Evolutionary conservation across 179 eudicot species (phyloP).

Genomic region (Vitellaria paradoxa): DNA sequence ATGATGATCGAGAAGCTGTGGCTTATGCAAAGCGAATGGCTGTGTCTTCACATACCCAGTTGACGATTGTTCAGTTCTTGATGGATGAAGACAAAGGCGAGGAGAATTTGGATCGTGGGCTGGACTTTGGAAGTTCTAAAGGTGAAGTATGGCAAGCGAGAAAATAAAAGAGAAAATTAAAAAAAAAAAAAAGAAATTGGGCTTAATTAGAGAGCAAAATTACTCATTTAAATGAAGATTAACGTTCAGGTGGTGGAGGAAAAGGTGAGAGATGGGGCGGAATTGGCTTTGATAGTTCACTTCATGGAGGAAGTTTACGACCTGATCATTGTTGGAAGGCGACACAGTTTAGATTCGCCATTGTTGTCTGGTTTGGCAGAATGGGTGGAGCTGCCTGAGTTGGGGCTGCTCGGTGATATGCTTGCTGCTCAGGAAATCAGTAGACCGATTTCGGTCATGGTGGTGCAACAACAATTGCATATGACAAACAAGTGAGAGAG

Average conservation of each 20-base stretch:
- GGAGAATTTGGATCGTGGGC: conserved; percentile 28
- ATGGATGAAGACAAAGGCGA: conserved; percentile 3
- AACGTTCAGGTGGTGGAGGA: conserved; percentile 23
- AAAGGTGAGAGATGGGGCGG: conserved; percentile 39
- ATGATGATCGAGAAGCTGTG: conserved; percentile 36
- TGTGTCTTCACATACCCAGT: background rate
- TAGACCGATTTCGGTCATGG: conserved; percentile 33
- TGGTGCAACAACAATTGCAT: conserved; percentile 40
- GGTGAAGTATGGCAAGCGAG: conserved; percentile 19
- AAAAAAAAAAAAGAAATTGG: background rate
- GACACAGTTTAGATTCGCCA: conserved; percentile 29
- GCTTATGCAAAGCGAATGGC: conserved; percentile 31
- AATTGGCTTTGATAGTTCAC: conserved; percentile 31
- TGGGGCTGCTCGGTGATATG: conserved; percentile 36
- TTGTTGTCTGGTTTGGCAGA: conserved; percentile 27
- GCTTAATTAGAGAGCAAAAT: background rate
- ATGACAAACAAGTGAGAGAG: conserved; percentile 13
- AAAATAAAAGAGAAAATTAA: too few species aligned
- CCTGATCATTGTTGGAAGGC: conserved; percentile 43
- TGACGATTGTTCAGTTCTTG: conserved; percentile 25
- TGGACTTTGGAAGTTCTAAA: conserved; percentile 30
- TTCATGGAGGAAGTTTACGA: conserved; percentile 36
- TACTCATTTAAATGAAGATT: background rate
- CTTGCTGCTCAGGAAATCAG: conserved; percentile 22
- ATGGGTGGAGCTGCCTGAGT: conserved; percentile 40